phyloP scores from a whole-genome alignment of 352 stramenopile species.

The Blastocystis sp. region DNA sequence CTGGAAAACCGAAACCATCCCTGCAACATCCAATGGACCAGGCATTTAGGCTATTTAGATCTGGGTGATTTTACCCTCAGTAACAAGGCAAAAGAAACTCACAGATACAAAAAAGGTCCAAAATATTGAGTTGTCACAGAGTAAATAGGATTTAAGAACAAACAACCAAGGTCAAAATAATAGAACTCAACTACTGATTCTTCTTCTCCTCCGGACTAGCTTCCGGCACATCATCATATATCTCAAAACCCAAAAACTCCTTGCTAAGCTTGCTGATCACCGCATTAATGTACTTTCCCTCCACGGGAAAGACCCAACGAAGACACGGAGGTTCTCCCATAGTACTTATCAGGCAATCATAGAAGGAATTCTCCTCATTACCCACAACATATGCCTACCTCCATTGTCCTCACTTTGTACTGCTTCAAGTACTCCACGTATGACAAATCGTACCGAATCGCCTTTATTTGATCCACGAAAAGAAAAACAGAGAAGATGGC shows the following conservation, averaged over 20 bases:
- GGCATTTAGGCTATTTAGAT: not conserved
- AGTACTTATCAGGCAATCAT: slow-evolving; percentile 25
- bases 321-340: slow-evolving; percentile 15
- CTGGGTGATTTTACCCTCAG: not conserved
- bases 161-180: slow-evolving; percentile 14
- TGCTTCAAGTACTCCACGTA: slow-evolving; percentile 52
- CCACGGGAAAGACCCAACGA: not conserved
- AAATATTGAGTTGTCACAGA: not conserved
- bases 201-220: slow-evolving; percentile 37
- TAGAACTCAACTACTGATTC: not conserved
- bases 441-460: slow-evolving; percentile 39
- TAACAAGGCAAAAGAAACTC: not conserved
- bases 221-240: not conserved
- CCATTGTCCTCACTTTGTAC: slow-evolving; percentile 4
- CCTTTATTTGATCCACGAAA: slow-evolving; percentile 5
- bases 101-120: not conserved
- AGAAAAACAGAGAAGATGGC: not conserved
- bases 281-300: not conserved
- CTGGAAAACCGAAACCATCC: not conserved
- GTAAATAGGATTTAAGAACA: not conserved
- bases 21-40: not conserved
- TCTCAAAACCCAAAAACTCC: not conserved
- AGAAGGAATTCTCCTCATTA: slow-evolving; percentile 27
- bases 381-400: not conserved
- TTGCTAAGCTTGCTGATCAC: slow-evolving; percentile 33